Conservation (phyloP, 345 rosid species). For the Brassica cretica region DNA sequence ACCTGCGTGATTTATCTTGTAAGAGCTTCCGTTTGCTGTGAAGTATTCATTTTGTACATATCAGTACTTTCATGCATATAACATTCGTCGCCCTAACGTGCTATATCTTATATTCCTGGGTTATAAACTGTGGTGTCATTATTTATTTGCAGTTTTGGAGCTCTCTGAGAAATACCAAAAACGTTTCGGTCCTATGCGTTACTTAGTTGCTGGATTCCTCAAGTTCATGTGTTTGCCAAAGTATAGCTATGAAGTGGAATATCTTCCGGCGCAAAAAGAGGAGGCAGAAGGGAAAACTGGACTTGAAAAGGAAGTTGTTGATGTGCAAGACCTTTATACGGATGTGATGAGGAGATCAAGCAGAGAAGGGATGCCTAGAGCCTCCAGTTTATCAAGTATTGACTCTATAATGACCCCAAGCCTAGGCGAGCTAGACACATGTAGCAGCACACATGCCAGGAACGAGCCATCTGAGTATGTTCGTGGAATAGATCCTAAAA, state of each 20-base stretch:
- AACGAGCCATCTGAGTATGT: slow-evolving; percentile 94
- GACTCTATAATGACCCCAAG: slow-evolving; percentile 94
- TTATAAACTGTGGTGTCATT: slow-evolving; percentile 24
- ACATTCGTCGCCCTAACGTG: slow-evolving; percentile 6
- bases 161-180: slow-evolving; percentile 93
- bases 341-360: slow-evolving; percentile 84
- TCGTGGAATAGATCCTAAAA: slow-evolving; percentile 87
- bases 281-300: slow-evolving; percentile 58
- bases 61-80: slow-evolving; percentile 9
- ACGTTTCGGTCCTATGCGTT: slow-evolving; percentile 94
- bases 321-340: slow-evolving; percentile 76
- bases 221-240: slow-evolving; percentile 97
- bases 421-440: slow-evolving; percentile 74
- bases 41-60: slow-evolving; percentile 1
- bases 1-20: background rate
- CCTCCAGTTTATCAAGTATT: slow-evolving; percentile 94
- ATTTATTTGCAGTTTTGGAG: slow-evolving; percentile 73
- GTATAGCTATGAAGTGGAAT: slow-evolving; percentile 92
- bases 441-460: slow-evolving; percentile 77
- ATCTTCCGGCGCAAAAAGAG: slow-evolving; percentile 78
- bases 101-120: background rate
- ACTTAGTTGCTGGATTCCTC: slow-evolving; percentile 93
- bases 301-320: slow-evolving; percentile 55
- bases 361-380: slow-evolving; percentile 85
- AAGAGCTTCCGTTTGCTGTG: slow-evolving; percentile 5